These are phyloP conservation scores for Pyrus pyrifolia DNA, from an alignment of 306 rosid species.

Conservation along the genomic window DNA sequence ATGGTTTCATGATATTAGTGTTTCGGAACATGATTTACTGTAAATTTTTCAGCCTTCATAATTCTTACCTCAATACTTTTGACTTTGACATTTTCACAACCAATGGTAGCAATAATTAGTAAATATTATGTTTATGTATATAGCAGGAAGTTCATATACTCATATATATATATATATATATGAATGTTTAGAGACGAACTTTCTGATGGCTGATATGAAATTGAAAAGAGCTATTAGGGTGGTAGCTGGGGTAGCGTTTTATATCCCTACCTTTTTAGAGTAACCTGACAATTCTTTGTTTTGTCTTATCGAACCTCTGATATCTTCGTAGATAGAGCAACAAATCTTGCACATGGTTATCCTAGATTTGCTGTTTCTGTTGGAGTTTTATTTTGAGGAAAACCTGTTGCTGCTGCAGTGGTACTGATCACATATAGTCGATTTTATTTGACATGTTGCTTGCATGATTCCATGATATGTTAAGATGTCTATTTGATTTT, in stretches of 20 bases:
- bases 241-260: not conserved
- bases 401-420: constrained; percentile 92
- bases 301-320: constrained; percentile 21
- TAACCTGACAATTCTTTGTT: not conserved
- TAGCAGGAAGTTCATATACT: not conserved
- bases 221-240: not conserved
- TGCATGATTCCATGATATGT: not conserved
- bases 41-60: not conserved
- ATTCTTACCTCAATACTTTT: not conserved
- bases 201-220: not conserved
- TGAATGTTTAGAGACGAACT: not conserved
- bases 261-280: not conserved
- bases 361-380: constrained; percentile 93
- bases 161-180: too few relatives aligned
- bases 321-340: constrained; percentile 68
- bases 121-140: not conserved
- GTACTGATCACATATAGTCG: constrained; percentile 21
- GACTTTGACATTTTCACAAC: not conserved
- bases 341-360: constrained; percentile 92
- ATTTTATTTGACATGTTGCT: constrained; percentile 7
- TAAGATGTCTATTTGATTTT: not conserved
- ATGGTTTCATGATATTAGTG: not conserved
- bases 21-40: not conserved
- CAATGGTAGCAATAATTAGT: not conserved
- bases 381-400: constrained; percentile 82